Conservation (phyloP, 768 basidiomycete genomes). For the Amanita fuliginea region DNA sequence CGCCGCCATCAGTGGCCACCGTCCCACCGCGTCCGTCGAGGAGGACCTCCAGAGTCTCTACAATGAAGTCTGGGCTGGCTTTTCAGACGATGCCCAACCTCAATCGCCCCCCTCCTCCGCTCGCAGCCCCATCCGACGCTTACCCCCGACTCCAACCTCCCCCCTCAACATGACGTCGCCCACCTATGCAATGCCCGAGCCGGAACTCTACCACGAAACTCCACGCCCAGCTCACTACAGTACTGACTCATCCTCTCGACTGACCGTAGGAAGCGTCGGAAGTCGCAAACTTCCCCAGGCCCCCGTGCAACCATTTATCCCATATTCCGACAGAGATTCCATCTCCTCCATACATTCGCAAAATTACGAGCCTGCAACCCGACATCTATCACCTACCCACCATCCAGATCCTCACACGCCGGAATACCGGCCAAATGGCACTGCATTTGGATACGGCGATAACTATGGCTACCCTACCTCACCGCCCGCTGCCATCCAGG, state of each 20-base stretch:
- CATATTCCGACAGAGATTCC: conserved; percentile 8
- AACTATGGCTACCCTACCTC: not conserved
- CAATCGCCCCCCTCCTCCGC: conserved; percentile 11
- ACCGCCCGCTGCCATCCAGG: not conserved
- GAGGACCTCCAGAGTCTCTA: conserved; percentile 67
- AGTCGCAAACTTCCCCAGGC: conserved; percentile 12
- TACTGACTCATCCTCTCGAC: conserved; percentile 14
- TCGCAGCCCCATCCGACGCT: conserved; percentile 12
- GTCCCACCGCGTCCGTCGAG: conserved; percentile 39
- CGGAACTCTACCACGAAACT: conserved; percentile 26
- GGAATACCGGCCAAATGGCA: conserved; percentile 2
- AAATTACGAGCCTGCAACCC: too few species aligned
- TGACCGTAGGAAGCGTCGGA: conserved; percentile 9
- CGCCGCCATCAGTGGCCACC: conserved; percentile 13
- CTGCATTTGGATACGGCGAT: not conserved
- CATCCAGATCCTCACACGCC: not conserved
- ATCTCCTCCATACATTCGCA: conserved; percentile 1
- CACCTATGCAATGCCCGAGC: conserved; percentile 29
- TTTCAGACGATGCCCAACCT: conserved; percentile 30
- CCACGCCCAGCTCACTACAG: conserved; percentile 16
- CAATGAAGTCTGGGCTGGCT: conserved; percentile 64
- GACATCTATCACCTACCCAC: not conserved
- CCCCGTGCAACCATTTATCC: conserved; percentile 14
- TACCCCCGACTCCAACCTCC: conserved; percentile 32
- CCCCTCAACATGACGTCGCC: conserved; percentile 18